A percentile compares a stretch with the other conserved stretches of the same genome.
Conservation (phyloP, 2,329 filamentous ascomycete species). For the Ophiobolus disseminans region DNA sequence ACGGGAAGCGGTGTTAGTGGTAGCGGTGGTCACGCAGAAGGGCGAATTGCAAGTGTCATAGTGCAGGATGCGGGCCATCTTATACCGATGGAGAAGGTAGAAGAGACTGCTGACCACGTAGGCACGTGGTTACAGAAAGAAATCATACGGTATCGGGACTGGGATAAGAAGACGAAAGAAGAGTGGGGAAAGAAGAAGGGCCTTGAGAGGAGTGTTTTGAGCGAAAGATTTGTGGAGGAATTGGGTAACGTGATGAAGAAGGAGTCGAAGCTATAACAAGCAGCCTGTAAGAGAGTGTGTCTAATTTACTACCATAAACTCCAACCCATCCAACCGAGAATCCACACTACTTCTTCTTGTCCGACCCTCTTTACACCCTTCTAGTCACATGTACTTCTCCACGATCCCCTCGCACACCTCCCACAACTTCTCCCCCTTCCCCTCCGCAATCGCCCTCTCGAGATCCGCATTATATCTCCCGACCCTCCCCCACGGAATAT, state of each 20-base stretch:
- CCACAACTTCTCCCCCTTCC: constrained; percentile 50
- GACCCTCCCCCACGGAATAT: constrained; percentile 57
- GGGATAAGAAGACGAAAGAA: constrained; percentile 38
- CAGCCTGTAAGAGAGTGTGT: no score
- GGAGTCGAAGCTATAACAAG: constrained; percentile 31
- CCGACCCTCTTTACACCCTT: no score
- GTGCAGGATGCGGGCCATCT: constrained; percentile 76
- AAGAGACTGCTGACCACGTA: constrained; percentile 65
- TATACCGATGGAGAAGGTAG: constrained; percentile 81
- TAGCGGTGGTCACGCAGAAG: constrained; percentile 68
- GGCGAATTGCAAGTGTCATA: constrained; percentile 70
- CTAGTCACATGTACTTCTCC: background rate
- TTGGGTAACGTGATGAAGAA: constrained; percentile 25
- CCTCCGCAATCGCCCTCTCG: constrained; percentile 41
- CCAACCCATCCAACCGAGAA: no score
- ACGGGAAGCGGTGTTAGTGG: constrained; percentile 73
- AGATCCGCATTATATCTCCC: background rate
- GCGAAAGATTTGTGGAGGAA: constrained; percentile 39
- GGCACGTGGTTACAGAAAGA: constrained; percentile 50
- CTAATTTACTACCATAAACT: background rate
- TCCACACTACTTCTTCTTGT: no score
- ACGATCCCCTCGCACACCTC: constrained; percentile 48
- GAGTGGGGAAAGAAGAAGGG: constrained; percentile 43
- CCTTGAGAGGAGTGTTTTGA: constrained; percentile 36
- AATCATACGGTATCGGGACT: constrained; percentile 47